phyloP scores from a whole-genome alignment of 2,329 filamentous ascomycete genomes.

The Neofusicoccum sp. region DNA sequence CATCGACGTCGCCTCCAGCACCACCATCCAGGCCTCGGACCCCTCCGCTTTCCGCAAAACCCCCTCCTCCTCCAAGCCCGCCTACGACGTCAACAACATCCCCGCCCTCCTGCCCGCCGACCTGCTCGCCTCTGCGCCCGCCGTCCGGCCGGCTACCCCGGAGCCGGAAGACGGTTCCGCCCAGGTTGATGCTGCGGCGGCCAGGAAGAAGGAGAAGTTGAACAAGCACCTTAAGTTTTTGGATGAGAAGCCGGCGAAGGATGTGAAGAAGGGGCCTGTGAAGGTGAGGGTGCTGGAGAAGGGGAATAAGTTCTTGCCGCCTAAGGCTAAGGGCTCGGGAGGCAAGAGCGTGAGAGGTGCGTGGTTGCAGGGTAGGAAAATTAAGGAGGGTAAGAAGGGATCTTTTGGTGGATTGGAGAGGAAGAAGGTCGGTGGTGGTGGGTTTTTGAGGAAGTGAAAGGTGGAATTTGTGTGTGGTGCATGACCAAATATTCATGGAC shows the following conservation, averaged over 20 bases:
- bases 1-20: constrained; percentile 14
- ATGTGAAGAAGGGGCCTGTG: constrained; percentile 49
- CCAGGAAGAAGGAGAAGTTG: constrained; percentile 41
- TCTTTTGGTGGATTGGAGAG: constrained; percentile 27
- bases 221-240: constrained; percentile 50
- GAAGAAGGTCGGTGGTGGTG: constrained; percentile 27
- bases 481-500: background rate
- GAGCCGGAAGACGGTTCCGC: constrained; percentile 33
- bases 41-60: background rate
- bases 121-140: constrained; percentile 48
- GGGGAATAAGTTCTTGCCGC: constrained; percentile 41
- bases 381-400: constrained; percentile 25
- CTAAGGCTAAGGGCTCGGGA: constrained; percentile 42
- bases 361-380: constrained; percentile 44
- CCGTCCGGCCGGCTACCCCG: constrained; percentile 45
- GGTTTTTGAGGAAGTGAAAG: constrained; percentile 27
- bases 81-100: constrained; percentile 36
- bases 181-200: constrained; percentile 34
- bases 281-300: constrained; percentile 50
- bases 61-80: constrained; percentile 1
- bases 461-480: background rate
- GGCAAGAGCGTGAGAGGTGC: constrained; percentile 38
- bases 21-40: constrained; percentile 15
- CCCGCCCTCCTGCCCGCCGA: constrained; percentile 53
- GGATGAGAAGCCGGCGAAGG: constrained; percentile 49